A percentile compares a stretch with the other conserved stretches of the same genome.
Evolutionary conservation across 1,284 basidiomycete species (phyloP).

Genomic region (Rhodotorula sp.): DNA sequence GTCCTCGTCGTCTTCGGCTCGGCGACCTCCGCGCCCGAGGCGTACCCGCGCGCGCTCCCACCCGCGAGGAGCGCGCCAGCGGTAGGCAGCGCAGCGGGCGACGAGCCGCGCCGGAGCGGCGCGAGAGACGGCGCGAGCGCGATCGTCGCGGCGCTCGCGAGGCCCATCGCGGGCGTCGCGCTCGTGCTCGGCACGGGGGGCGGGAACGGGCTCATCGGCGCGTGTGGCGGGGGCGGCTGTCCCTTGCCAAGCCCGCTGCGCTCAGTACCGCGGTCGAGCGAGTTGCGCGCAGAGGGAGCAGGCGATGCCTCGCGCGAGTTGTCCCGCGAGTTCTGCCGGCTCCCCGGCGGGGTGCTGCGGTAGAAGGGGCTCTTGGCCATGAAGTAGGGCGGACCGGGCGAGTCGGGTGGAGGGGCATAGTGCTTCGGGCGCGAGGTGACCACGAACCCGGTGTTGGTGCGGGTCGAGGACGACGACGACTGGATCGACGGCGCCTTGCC

Average conservation of each 20-base stretch:
- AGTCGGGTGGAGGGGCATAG: constrained; percentile 12
- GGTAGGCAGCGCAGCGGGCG: constrained; percentile 19
- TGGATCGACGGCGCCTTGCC: neutral
- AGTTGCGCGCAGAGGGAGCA: neutral
- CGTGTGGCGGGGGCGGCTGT: neutral
- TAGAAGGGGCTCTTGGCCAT: constrained; percentile 3
- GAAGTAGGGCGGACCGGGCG: constrained; percentile 13
- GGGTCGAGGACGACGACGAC: neutral
- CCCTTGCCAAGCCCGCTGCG: constrained; percentile 1
- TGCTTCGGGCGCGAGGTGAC: constrained; percentile 21
- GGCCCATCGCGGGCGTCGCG: constrained; percentile 5
- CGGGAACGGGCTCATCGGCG: neutral
- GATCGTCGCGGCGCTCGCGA: constrained; percentile 11
- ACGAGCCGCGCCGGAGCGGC: constrained; percentile 16
- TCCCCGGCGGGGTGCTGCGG: neutral
- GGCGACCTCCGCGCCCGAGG: neutral
- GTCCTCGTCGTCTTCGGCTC: constrained; percentile 45
- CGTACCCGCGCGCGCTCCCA: neutral
- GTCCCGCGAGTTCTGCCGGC: constrained; percentile 3
- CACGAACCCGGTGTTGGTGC: constrained; percentile 29
- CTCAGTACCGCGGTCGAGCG: neutral
- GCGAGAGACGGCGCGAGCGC: constrained; percentile 1
- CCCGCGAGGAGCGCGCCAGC: neutral
- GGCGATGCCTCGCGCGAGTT: constrained; percentile 10
- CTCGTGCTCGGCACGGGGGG: neutral